Conservation (phyloP, 768 basidiomycete species). For the Tricholoma bakamatsutake region DNA sequence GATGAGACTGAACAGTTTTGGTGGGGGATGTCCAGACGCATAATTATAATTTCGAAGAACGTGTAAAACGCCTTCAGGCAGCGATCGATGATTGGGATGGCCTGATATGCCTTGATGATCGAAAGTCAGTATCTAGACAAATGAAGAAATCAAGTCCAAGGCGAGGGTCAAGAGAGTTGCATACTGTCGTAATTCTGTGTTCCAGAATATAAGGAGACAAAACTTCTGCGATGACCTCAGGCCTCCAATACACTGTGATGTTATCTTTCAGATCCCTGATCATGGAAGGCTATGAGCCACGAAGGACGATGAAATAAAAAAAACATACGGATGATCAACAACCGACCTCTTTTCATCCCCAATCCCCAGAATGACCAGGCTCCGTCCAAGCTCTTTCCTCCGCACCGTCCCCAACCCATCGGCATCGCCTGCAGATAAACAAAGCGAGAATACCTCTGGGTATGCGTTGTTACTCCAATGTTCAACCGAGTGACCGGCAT, state of each 20-base stretch:
- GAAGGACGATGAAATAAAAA: slow-evolving; percentile 4
- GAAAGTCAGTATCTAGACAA: slow-evolving; percentile 80
- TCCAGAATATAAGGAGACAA: slow-evolving; percentile 52
- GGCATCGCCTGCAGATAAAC: slow-evolving; percentile 75
- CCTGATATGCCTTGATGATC: slow-evolving; percentile 71
- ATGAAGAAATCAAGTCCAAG: slow-evolving; percentile 1
- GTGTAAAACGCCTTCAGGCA: slow-evolving; percentile 49
- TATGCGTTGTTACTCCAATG: neutral
- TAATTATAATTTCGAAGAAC: slow-evolving; percentile 28
- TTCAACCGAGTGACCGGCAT: slow-evolving; percentile 2
- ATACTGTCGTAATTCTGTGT: slow-evolving; percentile 59
- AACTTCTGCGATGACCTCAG: slow-evolving; percentile 49
- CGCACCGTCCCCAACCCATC: slow-evolving; percentile 67
- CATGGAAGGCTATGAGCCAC: neutral
- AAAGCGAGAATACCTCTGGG: slow-evolving; percentile 50
- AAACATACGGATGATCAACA: slow-evolving; percentile 66
- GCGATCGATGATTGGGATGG: slow-evolving; percentile 82
- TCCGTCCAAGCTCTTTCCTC: slow-evolving; percentile 50
- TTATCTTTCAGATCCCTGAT: slow-evolving; percentile 66
- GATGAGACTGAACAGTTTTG: slow-evolving; percentile 52
- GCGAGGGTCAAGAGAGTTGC: slow-evolving; percentile 17
- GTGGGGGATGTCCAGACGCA: slow-evolving; percentile 18
- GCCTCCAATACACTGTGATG: slow-evolving; percentile 61
- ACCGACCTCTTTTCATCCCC: slow-evolving; percentile 46
- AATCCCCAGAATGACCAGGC: slow-evolving; percentile 67